Percentiles rank a stretch among this genome's conserved stretches.
Conservation (phyloP, 352 stramenopile genomes). For the Globisporangium yorkense region DNA sequence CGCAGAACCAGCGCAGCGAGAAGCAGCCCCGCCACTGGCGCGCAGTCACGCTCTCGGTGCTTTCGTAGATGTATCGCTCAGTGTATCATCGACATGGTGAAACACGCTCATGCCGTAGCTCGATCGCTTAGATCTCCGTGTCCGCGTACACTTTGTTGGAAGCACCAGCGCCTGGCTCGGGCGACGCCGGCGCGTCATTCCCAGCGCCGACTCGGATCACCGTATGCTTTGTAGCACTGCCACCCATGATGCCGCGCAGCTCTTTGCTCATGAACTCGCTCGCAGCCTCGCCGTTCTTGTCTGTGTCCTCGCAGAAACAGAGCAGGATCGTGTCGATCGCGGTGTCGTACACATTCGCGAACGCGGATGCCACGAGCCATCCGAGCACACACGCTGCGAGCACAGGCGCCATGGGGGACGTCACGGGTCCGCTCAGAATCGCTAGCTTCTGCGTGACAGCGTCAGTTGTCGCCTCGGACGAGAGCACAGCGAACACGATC, state of each 20-base stretch:
- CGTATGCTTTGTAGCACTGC: constrained; percentile 22
- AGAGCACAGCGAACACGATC: constrained; percentile 45
- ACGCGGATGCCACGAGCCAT: constrained; percentile 89
- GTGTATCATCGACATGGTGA: not conserved
- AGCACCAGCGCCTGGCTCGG: not conserved
- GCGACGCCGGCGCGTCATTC: constrained; percentile 3
- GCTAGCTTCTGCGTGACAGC: constrained; percentile 31
- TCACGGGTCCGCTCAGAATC: constrained; percentile 73
- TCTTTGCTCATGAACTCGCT: constrained; percentile 83
- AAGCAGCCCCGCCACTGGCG: not conserved
- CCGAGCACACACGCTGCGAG: constrained; percentile 71
- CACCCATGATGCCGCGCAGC: constrained; percentile 56
- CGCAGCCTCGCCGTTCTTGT: constrained; percentile 44
- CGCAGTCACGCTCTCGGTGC: constrained; percentile 4
- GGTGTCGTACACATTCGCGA: constrained; percentile 94
- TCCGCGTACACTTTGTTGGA: constrained; percentile 32
- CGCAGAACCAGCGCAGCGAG: constrained; percentile 24
- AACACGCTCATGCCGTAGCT: not conserved
- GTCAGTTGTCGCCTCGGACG: constrained; percentile 18
- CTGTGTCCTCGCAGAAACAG: constrained; percentile 94
- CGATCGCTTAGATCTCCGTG: constrained; percentile 28
- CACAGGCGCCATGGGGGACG: constrained; percentile 88
- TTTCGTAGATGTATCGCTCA: not conserved
- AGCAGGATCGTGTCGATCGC: constrained; percentile 94
- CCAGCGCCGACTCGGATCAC: constrained; percentile 30